Evolutionary conservation across 768 basidiomycete species (phyloP), one percentile per base, ranked within the genome.

Genomic region (Boletus vermiculosoides): DNA sequence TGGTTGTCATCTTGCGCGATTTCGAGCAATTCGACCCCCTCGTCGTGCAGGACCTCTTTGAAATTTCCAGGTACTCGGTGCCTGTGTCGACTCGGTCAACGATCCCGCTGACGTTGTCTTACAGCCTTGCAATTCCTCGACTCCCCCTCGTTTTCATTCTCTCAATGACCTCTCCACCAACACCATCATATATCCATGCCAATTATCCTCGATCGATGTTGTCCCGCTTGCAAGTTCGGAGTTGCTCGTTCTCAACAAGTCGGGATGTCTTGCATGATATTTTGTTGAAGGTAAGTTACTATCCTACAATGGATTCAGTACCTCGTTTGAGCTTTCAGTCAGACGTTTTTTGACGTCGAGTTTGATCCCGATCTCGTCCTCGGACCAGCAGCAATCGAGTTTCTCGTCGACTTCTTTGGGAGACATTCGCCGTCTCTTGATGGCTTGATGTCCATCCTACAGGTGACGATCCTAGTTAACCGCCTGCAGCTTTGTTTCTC

Each of bases 1-100:
- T 92, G 4, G 76, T 85, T 23, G 74, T 88, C 10, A 64, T 91
- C 13, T 63, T 92, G 22, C 87, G 90, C 54, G 85, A 88, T 54
- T 90, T 92, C 60, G 90, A 92, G 63, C 82, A 85, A 64, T 82
- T 88, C 48, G 87, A 89, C 54, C 71, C 81, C 0, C 52, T 60
- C 2, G 77, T 91, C 3, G 68, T 92, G 47, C 83, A 86, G 63
- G 88, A 92, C 62, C 63, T 90, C 18, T 82, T 90, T 41, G 79
- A 86, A 52, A 84, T 91, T 36, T 88, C 81, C 76, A 88, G 86
- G 89, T 85, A 50, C 58, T 31, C 67, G 47, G 13, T 31, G 15
- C 40, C n/a, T 36, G 37, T 46, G 37, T 49, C 20, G 2, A 33
- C 45, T 39, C 41, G 8, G 20, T 31, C 13, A 0, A 34, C 15